A percentile compares a stretch with the other conserved stretches of the same genome.
Conservation (phyloP, 805 yeast genomes). For the Ogataea chonburiensis region DNA sequence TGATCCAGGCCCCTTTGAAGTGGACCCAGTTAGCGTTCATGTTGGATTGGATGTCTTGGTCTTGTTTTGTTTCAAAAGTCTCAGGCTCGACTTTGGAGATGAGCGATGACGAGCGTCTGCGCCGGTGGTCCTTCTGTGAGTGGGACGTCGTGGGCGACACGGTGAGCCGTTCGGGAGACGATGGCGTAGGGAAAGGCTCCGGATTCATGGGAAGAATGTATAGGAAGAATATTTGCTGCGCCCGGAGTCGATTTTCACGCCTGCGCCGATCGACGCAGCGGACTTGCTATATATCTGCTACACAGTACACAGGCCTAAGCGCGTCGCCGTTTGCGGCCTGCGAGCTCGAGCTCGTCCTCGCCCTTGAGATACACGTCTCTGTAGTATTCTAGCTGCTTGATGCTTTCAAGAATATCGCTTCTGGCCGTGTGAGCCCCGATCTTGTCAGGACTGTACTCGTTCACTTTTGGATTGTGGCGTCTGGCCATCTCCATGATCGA, state of each 20-base stretch:
- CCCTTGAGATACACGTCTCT: constrained; percentile 55
- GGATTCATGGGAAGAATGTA: constrained; percentile 18
- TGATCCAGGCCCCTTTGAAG: constrained; percentile 93
- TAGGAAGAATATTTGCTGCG: constrained; percentile 7
- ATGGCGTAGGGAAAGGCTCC: constrained; percentile 34
- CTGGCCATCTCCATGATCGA: constrained; percentile 74
- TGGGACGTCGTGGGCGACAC: constrained; percentile 37
- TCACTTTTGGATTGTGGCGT: constrained; percentile 70
- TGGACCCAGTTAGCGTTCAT: constrained; percentile 96
- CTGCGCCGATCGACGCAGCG: constrained; percentile 9
- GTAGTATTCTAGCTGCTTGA: constrained; percentile 78
- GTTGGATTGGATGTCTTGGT: constrained; percentile 85
- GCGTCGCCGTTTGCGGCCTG: constrained; percentile 4
- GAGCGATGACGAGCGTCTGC: constrained; percentile 81
- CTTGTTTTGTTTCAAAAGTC: constrained; percentile 85
- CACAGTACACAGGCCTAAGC: neutral
- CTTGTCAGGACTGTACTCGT: constrained; percentile 61
- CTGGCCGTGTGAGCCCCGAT: constrained; percentile 79
- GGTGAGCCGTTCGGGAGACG: constrained; percentile 34
- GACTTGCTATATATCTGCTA: neutral
- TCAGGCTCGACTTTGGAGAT: constrained; percentile 94
- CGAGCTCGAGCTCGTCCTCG: constrained; percentile 18
- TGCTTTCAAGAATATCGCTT: constrained; percentile 86
- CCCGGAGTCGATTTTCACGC: constrained; percentile 5
- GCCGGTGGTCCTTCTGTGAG: constrained; percentile 35